A percentile compares a stretch with the other conserved stretches of the same genome.
phyloP scores from a whole-genome alignment of 2,329 filamentous ascomycete genomes.

The Aspergillus intermedius region DNA sequence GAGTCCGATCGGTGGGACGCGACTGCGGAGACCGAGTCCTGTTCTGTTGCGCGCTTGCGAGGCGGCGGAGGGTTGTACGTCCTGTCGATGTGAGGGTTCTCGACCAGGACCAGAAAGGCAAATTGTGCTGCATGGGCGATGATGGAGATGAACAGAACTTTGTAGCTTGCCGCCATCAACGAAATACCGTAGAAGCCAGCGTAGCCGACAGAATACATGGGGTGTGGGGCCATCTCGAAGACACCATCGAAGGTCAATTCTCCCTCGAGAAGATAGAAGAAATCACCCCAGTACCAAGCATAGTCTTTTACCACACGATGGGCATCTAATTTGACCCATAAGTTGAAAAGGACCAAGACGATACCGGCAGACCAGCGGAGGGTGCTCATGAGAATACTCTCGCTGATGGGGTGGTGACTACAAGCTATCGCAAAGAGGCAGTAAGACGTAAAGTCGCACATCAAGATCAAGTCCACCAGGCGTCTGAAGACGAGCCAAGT shows the following conservation, averaged over 20 bases:
- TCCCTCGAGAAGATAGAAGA: slow-evolving; percentile 97
- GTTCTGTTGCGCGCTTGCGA: slow-evolving; percentile 43
- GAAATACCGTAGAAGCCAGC: slow-evolving; percentile 97
- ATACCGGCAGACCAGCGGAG: slow-evolving; percentile 75
- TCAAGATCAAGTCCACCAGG: slow-evolving; percentile 91
- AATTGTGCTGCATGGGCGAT: slow-evolving; percentile 91
- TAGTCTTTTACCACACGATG: slow-evolving; percentile 98
- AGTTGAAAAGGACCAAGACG: slow-evolving; percentile 79
- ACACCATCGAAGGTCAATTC: slow-evolving; percentile 97
- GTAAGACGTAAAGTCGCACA: slow-evolving; percentile 98
- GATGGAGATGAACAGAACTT: slow-evolving; percentile 94
- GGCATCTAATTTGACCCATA: slow-evolving; percentile 97
- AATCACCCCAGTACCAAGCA: slow-evolving; percentile 99
- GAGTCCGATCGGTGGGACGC: slow-evolving; percentile 25
- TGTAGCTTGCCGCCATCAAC: slow-evolving; percentile 96
- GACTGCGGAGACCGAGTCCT: slow-evolving; percentile 20
- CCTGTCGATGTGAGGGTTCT: slow-evolving; percentile 97
- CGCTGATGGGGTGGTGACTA: slow-evolving; percentile 65
- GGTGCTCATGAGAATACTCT: slow-evolving; percentile 61
- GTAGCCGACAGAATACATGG: slow-evolving; percentile 98
- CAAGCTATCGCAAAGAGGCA: slow-evolving; percentile 92
- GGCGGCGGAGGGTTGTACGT: slow-evolving; percentile 89
- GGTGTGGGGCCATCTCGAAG: slow-evolving; percentile 97
- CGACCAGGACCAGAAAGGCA: slow-evolving; percentile 81
- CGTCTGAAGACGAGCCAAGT: slow-evolving; percentile 96